Evolutionary conservation across 2,329 filamentous ascomycete genomes (phyloP).

Genomic region (Paecilomyces sp.): DNA sequence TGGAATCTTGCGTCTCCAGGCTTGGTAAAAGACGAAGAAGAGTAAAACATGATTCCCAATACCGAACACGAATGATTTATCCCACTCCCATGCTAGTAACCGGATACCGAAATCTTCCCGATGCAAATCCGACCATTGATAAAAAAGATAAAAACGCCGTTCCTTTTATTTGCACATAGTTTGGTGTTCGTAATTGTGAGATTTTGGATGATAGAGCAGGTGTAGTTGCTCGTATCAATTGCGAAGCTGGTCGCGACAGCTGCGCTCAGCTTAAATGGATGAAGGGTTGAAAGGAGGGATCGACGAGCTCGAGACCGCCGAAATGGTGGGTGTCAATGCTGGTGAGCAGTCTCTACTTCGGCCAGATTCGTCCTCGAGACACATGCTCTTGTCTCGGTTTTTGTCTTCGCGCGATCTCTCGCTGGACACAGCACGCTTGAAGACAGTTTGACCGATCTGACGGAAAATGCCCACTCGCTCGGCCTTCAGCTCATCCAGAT

Average conservation of each 20-base stretch:
- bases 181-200: background rate
- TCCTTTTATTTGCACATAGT: slow-evolving; percentile 12
- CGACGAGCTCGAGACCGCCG: slow-evolving; percentile 28
- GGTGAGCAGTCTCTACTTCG: slow-evolving; percentile 24
- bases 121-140: slow-evolving; percentile 2
- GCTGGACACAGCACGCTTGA: slow-evolving; percentile 34
- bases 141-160: slow-evolving; percentile 10
- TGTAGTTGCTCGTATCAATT: background rate
- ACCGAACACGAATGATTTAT: slow-evolving; percentile 1
- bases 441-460: slow-evolving; percentile 37
- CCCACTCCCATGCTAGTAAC: slow-evolving; percentile 4
- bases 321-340: slow-evolving; percentile 26
- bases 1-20: background rate
- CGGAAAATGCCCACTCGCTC: slow-evolving; percentile 35
- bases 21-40: background rate
- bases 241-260: background rate
- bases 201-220: background rate
- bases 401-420: slow-evolving; percentile 29
- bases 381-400: slow-evolving; percentile 19
- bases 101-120: slow-evolving; percentile 6
- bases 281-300: slow-evolving; percentile 13
- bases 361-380: slow-evolving; percentile 18
- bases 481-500: slow-evolving; percentile 31
- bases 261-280: background rate
- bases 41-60: slow-evolving; percentile 1